A percentile compares a stretch with the other conserved stretches of the same genome.
Evolutionary conservation across 2,329 filamentous ascomycete genomes (phyloP).

Genomic region (Talaromyces atroroseus): DNA sequence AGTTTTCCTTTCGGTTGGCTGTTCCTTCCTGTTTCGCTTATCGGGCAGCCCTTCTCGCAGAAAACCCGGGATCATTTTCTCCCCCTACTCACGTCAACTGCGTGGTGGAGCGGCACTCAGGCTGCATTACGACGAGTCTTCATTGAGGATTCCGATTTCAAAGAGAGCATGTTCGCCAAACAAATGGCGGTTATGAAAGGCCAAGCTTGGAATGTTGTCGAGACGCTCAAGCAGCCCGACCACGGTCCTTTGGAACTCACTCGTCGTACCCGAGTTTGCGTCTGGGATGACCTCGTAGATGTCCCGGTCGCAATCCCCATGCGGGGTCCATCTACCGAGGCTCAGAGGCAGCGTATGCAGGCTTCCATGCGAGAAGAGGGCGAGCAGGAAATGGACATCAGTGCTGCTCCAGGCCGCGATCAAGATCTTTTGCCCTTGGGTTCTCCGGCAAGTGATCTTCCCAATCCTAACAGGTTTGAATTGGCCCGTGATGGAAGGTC

Average conservation of each 20-base stretch:
- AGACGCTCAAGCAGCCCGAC: slow-evolving; percentile 86
- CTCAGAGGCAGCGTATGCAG: slow-evolving; percentile 59
- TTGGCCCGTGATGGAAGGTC: slow-evolving; percentile 45
- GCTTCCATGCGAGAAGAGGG: slow-evolving; percentile 44
- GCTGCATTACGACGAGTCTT: slow-evolving; percentile 80
- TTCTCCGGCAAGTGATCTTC: slow-evolving; percentile 54
- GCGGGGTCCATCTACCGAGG: slow-evolving; percentile 76
- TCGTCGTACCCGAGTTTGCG: slow-evolving; percentile 80
- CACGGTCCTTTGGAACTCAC: slow-evolving; percentile 93
- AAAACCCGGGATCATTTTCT: slow-evolving; percentile 91
- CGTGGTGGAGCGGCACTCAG: slow-evolving; percentile 96
- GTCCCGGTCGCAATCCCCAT: slow-evolving; percentile 91
- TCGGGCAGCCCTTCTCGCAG: slow-evolving; percentile 92
- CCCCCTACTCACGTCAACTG: slow-evolving; percentile 86
- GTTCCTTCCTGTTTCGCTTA: slow-evolving; percentile 91
- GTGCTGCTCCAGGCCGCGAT: slow-evolving; percentile 51
- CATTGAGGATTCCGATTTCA: slow-evolving; percentile 87
- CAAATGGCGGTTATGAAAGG: slow-evolving; percentile 99
- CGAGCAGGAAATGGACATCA: slow-evolving; percentile 92
- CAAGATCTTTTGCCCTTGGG: slow-evolving; percentile 66
- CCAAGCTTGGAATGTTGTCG: slow-evolving; percentile 98
- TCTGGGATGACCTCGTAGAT: slow-evolving; percentile 97
- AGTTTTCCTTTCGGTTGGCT: slow-evolving; percentile 99
- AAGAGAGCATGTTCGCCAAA: slow-evolving; percentile 97
- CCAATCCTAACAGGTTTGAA: slow-evolving; percentile 71